These are phyloP conservation scores for Coniosporium apollinis DNA, from an alignment of 495 filamentous ascomycete genomes.

Conservation along the genomic window DNA sequence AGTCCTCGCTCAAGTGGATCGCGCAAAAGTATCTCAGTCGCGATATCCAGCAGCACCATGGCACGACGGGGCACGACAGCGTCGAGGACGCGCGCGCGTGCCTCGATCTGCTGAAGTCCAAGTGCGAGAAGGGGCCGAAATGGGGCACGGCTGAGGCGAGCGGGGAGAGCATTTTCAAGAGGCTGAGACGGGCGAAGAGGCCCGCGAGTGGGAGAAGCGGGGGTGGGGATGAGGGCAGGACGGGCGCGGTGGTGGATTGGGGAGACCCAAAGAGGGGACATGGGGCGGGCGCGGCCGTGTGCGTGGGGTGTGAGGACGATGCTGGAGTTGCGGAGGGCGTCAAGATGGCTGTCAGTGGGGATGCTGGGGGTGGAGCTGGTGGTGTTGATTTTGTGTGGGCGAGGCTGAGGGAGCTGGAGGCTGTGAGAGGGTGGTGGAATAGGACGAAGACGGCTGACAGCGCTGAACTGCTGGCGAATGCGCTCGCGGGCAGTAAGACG, in stretches of 20 bases:
- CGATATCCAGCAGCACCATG: constrained; percentile 67
- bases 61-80: constrained; percentile 62
- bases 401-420: constrained; percentile 71
- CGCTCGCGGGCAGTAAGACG: not conserved
- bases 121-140: constrained; percentile 73
- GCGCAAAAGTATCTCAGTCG: constrained; percentile 62
- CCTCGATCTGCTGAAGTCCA: constrained; percentile 82
- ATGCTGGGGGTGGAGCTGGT: constrained; percentile 39
- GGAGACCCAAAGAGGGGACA: constrained; percentile 60
- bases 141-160: constrained; percentile 65
- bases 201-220: constrained; percentile 27
- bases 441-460: constrained; percentile 17
- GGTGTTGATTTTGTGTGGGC: constrained; percentile 85
- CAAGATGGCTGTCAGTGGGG: constrained; percentile 48
- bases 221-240: constrained; percentile 34
- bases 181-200: constrained; percentile 43
- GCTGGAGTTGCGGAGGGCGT: constrained; percentile 57
- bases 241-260: constrained; percentile 76
- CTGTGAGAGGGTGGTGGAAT: constrained; percentile 70
- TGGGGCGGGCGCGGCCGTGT: constrained; percentile 50
- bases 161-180: constrained; percentile 74
- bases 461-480: constrained; percentile 15
- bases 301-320: constrained; percentile 60
- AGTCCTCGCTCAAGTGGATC: constrained; percentile 67
- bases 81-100: constrained; percentile 83